Evolutionary conservation across 495 filamentous ascomycete species (phyloP).

Genomic region (Hypoxylon rickii): DNA sequence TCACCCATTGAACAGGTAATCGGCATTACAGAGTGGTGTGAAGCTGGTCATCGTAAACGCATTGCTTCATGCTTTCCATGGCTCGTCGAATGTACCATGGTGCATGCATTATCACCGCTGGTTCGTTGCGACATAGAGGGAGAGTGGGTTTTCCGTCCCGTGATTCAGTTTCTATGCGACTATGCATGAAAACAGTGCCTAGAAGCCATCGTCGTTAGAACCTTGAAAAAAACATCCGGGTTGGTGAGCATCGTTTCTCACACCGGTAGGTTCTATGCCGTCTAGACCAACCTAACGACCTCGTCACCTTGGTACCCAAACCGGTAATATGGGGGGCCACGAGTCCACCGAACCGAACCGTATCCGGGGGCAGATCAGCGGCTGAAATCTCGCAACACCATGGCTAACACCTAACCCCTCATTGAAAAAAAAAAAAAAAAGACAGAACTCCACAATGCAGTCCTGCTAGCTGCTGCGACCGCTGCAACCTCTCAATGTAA

Average conservation of each 20-base stretch:
- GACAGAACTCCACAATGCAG: too few relatives aligned
- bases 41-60: too few relatives aligned
- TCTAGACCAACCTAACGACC: constrained; percentile 26
- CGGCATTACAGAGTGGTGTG: too few relatives aligned
- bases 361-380: constrained; percentile 27
- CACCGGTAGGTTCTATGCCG: constrained; percentile 10
- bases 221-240: not conserved
- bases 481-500: constrained; percentile 12
- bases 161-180: constrained; percentile 30
- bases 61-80: too few relatives aligned
- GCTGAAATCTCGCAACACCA: constrained; percentile 21
- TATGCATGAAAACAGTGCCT: constrained; percentile 20
- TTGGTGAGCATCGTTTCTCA: constrained; percentile 6
- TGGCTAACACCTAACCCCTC: constrained; percentile 20
- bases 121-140: too few relatives aligned
- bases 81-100: too few relatives aligned
- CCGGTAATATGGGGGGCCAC: constrained; percentile 21
- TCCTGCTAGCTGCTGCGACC: too few relatives aligned
- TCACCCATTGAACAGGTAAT: not conserved
- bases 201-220: not conserved
- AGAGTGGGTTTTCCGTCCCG: constrained; percentile 21
- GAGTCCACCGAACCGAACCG: constrained; percentile 16
- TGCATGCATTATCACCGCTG: too few relatives aligned
- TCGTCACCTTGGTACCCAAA: constrained; percentile 11
- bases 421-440: too few relatives aligned